Percentiles rank a stretch among this genome's conserved stretches.
These are phyloP conservation scores for Panicum virgatum DNA, from an alignment of 202 grass and related monocot genomes.

Conservation along the genomic window DNA sequence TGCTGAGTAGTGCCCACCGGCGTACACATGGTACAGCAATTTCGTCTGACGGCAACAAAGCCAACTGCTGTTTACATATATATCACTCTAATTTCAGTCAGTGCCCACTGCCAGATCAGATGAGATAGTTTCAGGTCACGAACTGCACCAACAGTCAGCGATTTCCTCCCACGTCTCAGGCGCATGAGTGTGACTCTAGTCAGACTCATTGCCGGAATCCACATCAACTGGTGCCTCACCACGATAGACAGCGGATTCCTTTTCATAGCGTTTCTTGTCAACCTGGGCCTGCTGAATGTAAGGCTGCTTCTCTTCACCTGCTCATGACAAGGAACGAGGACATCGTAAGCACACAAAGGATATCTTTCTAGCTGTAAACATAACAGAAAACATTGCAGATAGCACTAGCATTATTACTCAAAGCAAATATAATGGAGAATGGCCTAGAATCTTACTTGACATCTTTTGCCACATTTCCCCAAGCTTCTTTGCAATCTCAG, in stretches of 20 bases:
- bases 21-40: not conserved
- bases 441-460: slow-evolving; percentile 64
- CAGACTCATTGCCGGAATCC: slow-evolving; percentile 64
- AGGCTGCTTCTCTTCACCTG: slow-evolving; percentile 82
- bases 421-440: slow-evolving; percentile 21
- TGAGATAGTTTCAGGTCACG: not conserved
- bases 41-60: not conserved
- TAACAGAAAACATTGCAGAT: not conserved
- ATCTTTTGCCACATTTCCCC: slow-evolving; percentile 97
- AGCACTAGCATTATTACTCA: not conserved
- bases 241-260: slow-evolving; percentile 71
- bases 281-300: slow-evolving; percentile 70
- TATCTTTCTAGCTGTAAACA: not conserved
- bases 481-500: slow-evolving; percentile 86
- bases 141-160: not conserved
- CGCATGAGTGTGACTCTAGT: slow-evolving; percentile 27
- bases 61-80: not conserved
- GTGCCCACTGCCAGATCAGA: not conserved
- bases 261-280: slow-evolving; percentile 78
- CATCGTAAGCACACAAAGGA: not conserved
- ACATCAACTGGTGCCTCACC: slow-evolving; percentile 44
- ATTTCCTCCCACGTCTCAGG: not conserved
- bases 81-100: not conserved
- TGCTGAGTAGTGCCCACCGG: not conserved
- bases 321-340: slow-evolving; percentile 1